Conservation (phyloP, 1,284 basidiomycete genomes). For the Cerioporus squamosus region DNA sequence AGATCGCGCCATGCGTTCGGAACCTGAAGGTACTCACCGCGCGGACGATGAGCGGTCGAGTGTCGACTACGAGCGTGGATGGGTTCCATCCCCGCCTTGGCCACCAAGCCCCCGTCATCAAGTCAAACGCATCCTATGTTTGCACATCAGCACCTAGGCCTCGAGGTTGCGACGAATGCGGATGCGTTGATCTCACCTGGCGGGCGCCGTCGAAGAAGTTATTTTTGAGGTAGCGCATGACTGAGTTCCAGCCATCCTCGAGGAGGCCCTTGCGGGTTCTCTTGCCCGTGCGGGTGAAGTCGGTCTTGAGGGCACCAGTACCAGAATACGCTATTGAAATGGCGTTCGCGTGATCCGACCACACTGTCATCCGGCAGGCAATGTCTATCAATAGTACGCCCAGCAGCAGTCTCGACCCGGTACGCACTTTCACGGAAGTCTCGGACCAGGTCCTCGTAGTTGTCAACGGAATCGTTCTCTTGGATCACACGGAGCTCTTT, state of each 20-base stretch:
- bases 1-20: background rate
- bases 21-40: slow-evolving; percentile 58
- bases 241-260: slow-evolving; percentile 89
- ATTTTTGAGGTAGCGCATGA: slow-evolving; percentile 92
- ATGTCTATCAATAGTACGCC: background rate
- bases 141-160: slow-evolving; percentile 4
- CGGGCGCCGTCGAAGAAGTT: slow-evolving; percentile 97
- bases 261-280: slow-evolving; percentile 81
- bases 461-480: slow-evolving; percentile 73
- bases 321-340: slow-evolving; percentile 94
- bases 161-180: background rate
- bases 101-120: slow-evolving; percentile 91
- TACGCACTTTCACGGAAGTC: slow-evolving; percentile 88
- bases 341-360: slow-evolving; percentile 96
- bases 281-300: slow-evolving; percentile 94
- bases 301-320: slow-evolving; percentile 95
- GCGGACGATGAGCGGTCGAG: slow-evolving; percentile 79
- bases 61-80: slow-evolving; percentile 74
- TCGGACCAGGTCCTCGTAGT: slow-evolving; percentile 77
- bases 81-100: slow-evolving; percentile 69
- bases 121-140: slow-evolving; percentile 88
- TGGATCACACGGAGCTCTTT: slow-evolving; percentile 72
- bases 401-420: background rate
- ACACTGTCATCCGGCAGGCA: slow-evolving; percentile 63
- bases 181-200: slow-evolving; percentile 55